Evolutionary conservation across 2,329 filamentous ascomycete species (phyloP).

Genomic region (Alternaria sp.): DNA sequence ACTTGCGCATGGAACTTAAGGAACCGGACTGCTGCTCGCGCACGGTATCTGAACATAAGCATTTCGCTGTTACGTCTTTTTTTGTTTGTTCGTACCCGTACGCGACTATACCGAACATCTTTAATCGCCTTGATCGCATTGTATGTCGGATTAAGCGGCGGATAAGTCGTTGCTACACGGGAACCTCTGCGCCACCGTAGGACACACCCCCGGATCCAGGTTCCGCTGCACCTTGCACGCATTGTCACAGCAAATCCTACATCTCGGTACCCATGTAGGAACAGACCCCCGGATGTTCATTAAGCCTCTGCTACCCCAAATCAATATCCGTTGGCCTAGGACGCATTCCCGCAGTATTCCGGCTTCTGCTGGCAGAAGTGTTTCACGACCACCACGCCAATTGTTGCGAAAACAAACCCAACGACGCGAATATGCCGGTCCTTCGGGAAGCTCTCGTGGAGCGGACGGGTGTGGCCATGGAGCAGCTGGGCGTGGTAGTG

Average conservation of each 20-base stretch:
- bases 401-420: slow-evolving; percentile 12
- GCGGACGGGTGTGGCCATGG: slow-evolving; percentile 37
- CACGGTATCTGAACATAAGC: slow-evolving; percentile 30
- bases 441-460: slow-evolving; percentile 38
- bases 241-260: slow-evolving; percentile 35
- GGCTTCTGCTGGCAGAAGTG: slow-evolving; percentile 46
- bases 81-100: slow-evolving; percentile 4
- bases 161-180: slow-evolving; percentile 29
- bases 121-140: slow-evolving; percentile 2
- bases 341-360: slow-evolving; percentile 27
- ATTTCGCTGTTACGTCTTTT: slow-evolving; percentile 8
- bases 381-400: slow-evolving; percentile 26
- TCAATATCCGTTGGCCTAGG: slow-evolving; percentile 18
- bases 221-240: slow-evolving; percentile 39
- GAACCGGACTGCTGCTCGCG: slow-evolving; percentile 37
- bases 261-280: slow-evolving; percentile 43
- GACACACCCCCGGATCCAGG: slow-evolving; percentile 29
- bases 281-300: slow-evolving; percentile 25
- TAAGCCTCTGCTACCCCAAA: slow-evolving; percentile 27
- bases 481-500: slow-evolving; percentile 34
- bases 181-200: slow-evolving; percentile 25
- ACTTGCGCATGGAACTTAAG: slow-evolving; percentile 42
- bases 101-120: slow-evolving; percentile 15
- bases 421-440: slow-evolving; percentile 41
- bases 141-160: slow-evolving; percentile 26